phyloP scores from a whole-genome alignment of 1,284 basidiomycete genomes.

The Cutaneotrichosporon daszewskae region DNA sequence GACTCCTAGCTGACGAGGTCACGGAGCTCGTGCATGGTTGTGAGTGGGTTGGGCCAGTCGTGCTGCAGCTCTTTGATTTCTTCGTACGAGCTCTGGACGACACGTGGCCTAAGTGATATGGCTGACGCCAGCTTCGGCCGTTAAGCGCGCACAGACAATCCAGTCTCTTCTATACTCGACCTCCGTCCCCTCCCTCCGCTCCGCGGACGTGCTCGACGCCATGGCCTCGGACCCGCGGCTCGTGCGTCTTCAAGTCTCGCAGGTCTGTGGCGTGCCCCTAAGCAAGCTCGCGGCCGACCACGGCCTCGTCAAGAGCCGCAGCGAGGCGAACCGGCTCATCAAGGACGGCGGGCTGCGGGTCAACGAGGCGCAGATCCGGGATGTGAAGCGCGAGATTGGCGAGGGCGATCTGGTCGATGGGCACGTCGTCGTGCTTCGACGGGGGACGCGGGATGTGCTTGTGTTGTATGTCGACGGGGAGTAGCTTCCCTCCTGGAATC shows the following conservation, averaged over 20 bases:
- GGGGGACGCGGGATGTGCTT: constrained; percentile 69
- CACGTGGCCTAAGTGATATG: too few species aligned
- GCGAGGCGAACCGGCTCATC: constrained; percentile 54
- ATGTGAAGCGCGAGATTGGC: constrained; percentile 44
- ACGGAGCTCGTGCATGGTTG: constrained; percentile 80
- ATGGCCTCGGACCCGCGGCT: constrained; percentile 59
- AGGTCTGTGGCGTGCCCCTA: constrained; percentile 54
- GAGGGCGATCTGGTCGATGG: constrained; percentile 58
- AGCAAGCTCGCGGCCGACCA: constrained; percentile 56
- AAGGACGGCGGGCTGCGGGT: constrained; percentile 52
- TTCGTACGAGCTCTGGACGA: neutral
- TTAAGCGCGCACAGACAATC: constrained; percentile 55
- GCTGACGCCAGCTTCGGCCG: constrained; percentile 44
- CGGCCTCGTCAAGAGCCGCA: constrained; percentile 50
- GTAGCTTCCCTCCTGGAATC: neutral
- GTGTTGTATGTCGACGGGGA: constrained; percentile 52
- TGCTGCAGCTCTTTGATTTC: neutral
- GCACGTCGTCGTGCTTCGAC: constrained; percentile 61
- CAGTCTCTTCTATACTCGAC: constrained; percentile 58
- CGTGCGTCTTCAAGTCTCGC: constrained; percentile 48
- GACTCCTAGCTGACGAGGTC: constrained; percentile 75
- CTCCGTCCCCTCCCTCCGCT: constrained; percentile 48
- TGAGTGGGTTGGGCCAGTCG: constrained; percentile 43
- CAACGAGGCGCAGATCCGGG: constrained; percentile 51
- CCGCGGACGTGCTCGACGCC: constrained; percentile 54